Conservation (phyloP, 257 asterid species). For the Ophiorrhiza pumila region DNA sequence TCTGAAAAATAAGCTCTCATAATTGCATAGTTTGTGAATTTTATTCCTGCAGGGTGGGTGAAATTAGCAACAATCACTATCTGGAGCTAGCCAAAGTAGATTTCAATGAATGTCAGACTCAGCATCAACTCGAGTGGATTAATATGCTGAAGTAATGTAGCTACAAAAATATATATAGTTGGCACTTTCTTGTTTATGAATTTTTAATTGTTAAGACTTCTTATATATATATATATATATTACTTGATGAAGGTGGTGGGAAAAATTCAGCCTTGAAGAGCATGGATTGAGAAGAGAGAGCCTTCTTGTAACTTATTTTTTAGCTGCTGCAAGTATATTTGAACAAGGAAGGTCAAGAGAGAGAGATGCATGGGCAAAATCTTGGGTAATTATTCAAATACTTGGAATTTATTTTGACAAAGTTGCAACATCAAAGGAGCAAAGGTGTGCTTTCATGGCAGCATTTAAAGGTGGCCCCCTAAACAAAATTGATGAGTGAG, state of each 20-base stretch:
- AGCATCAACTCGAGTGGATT: conserved; percentile 49
- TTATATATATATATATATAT: no score
- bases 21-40: background rate
- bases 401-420: conserved; percentile 20
- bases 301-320: conserved; percentile 33
- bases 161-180: no score
- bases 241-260: conserved; percentile 54
- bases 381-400: conserved; percentile 27
- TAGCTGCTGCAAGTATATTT: conserved; percentile 38
- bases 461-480: background rate
- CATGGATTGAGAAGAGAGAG: conserved; percentile 35
- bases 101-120: conserved; percentile 39
- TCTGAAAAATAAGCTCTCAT: background rate
- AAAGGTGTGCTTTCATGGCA: background rate
- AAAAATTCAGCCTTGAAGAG: conserved; percentile 19
- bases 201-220: no score
- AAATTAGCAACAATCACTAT: conserved; percentile 26
- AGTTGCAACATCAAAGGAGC: background rate
- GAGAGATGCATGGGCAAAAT: conserved; percentile 42
- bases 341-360: conserved; percentile 35
- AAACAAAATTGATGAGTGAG: conserved; percentile 6
- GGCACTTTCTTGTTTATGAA: background rate
- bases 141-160: conserved; percentile 35
- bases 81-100: conserved; percentile 41
- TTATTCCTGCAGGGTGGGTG: conserved; percentile 28